Percentiles rank a stretch among this genome's conserved stretches.
phyloP scores from a whole-genome alignment of 2,329 filamentous ascomycete species.

The Fusarium falciforme region DNA sequence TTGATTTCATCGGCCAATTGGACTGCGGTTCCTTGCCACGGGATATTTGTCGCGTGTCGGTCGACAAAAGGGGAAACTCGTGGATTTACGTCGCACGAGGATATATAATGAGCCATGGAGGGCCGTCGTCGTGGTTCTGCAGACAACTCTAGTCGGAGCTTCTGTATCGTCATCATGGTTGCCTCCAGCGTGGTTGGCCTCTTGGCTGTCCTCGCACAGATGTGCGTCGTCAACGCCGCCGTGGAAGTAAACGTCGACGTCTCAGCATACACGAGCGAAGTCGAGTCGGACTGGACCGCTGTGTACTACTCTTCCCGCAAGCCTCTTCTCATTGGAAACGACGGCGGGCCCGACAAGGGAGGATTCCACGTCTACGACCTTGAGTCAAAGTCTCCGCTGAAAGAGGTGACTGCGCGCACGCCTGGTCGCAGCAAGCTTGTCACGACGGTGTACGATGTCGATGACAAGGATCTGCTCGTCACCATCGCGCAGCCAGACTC shows the following conservation, averaged over 20 bases:
- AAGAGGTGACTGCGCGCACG: conserved; percentile 46
- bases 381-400: conserved; percentile 44
- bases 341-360: conserved; percentile 56
- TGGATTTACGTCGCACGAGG: not conserved
- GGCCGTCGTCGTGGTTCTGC: not conserved
- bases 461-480: conserved; percentile 51
- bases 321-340: conserved; percentile 58
- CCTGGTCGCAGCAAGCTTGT: conserved; percentile 60
- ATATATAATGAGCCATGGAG: conserved; percentile 20
- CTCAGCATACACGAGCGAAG: conserved; percentile 48
- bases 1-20: conserved; percentile 12
- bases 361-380: conserved; percentile 55
- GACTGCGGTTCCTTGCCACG: conserved; percentile 2
- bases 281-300: conserved; percentile 57
- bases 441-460: conserved; percentile 52
- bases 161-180: conserved; percentile 33
- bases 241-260: conserved; percentile 45
- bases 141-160: conserved; percentile 1
- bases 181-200: conserved; percentile 34
- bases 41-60: conserved; percentile 5
- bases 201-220: conserved; percentile 30
- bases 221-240: conserved; percentile 26
- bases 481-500: conserved; percentile 58
- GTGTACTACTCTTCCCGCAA: conserved; percentile 51
- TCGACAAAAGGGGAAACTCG: conserved; percentile 2